These are phyloP conservation scores for Erysimum cheiri DNA, from an alignment of 441 rosid species.

Conservation along the genomic window DNA sequence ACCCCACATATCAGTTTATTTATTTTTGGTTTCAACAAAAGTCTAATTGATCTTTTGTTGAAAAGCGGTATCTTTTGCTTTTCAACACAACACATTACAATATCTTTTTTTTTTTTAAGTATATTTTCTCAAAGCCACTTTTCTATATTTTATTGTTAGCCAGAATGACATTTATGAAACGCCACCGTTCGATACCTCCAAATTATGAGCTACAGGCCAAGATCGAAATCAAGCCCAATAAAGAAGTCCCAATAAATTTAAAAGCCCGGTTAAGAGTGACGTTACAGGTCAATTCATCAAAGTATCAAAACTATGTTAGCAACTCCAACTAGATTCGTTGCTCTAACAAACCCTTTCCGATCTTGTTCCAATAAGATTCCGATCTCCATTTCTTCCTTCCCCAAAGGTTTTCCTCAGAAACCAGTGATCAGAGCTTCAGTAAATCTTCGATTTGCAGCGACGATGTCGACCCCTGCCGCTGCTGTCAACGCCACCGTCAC, in stretches of 20 bases:
- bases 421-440: conserved; percentile 3
- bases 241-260: not conserved
- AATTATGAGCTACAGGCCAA: not conserved
- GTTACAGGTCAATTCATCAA: not conserved
- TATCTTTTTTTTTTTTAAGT: too few species aligned
- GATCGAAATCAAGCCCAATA: conserved; percentile 6
- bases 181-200: not conserved
- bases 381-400: not conserved
- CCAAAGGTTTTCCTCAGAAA: not conserved
- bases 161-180: not conserved
- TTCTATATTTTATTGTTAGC: too few species aligned
- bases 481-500: conserved; percentile 14
- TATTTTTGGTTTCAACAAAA: too few species aligned
- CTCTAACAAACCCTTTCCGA: conserved; percentile 17
- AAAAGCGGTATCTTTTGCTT: too few species aligned
- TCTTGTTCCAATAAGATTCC: conserved; percentile 24
- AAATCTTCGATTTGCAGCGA: not conserved
- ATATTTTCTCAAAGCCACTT: too few species aligned
- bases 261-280: conserved; percentile 9
- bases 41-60: too few species aligned
- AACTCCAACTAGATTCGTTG: conserved; percentile 36
- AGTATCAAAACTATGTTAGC: conserved; percentile 25
- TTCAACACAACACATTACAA: not conserved
- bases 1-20: not conserved
- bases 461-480: conserved; percentile 36